A percentile compares a stretch with the other conserved stretches of the same genome.
Conservation (phyloP, 352 stramenopile genomes). For the Phytophthora multivora region DNA sequence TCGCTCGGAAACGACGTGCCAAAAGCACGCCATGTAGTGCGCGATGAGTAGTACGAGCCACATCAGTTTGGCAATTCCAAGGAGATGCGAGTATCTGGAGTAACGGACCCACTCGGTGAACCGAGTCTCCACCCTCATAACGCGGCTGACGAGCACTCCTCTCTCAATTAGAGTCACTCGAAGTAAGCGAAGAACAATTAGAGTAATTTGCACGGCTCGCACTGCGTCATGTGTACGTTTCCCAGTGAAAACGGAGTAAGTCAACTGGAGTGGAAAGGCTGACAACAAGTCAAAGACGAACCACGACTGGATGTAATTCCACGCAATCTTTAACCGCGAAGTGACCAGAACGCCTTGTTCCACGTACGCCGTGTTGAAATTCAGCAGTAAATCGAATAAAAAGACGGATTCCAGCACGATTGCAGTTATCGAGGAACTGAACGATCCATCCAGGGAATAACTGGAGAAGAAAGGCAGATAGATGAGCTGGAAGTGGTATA, state of each 20-base stretch:
- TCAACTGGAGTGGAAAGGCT: not conserved
- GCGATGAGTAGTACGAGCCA: slow-evolving; percentile 36
- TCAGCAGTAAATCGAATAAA: slow-evolving; percentile 14
- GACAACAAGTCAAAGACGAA: slow-evolving; percentile 21
- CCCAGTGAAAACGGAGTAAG: not conserved
- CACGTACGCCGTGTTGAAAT: slow-evolving; percentile 23
- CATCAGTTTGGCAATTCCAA: slow-evolving; percentile 41
- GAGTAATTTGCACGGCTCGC: not conserved
- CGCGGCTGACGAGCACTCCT: slow-evolving; percentile 5
- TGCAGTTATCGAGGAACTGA: not conserved
- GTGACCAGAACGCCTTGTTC: slow-evolving; percentile 17
- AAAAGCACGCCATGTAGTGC: slow-evolving; percentile 55
- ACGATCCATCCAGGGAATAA: not conserved
- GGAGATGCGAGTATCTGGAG: slow-evolving; percentile 34
- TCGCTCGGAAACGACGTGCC: slow-evolving; percentile 30
- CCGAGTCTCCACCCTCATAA: slow-evolving; percentile 28
- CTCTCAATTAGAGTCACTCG: slow-evolving; percentile 14
- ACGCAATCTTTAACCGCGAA: slow-evolving; percentile 15
- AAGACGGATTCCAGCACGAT: slow-evolving; percentile 10
- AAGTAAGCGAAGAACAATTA: slow-evolving; percentile 27
- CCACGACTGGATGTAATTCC: slow-evolving; percentile 9
- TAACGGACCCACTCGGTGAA: slow-evolving; percentile 32
- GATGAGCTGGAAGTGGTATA: slow-evolving; percentile 17
- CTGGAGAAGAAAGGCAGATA: slow-evolving; percentile 10
- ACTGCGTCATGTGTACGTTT: not conserved